These are phyloP conservation scores for Pisolithus tinctorius DNA, from an alignment of 768 basidiomycete genomes.

Conservation along the genomic window DNA sequence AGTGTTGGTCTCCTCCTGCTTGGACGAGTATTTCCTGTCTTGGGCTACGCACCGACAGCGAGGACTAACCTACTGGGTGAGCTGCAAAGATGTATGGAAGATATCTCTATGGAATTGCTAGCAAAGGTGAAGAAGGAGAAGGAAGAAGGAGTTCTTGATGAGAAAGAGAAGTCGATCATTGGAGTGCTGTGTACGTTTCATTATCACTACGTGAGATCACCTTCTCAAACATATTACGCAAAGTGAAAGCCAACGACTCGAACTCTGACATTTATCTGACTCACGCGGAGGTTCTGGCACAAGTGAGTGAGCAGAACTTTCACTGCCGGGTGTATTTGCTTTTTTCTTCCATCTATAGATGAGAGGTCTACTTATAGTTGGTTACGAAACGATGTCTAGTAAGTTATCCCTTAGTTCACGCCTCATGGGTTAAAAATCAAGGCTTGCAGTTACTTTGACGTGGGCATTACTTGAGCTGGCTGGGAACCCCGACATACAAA, in stretches of 20 bases:
- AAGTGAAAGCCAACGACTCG: conserved; percentile 19
- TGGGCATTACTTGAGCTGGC: conserved; percentile 55
- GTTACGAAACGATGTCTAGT: conserved; percentile 18
- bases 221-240: conserved; percentile 21
- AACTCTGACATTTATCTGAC: conserved; percentile 21
- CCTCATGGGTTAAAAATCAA: neutral
- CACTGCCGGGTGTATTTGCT: neutral
- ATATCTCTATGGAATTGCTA: conserved; percentile 35
- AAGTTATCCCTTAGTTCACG: neutral
- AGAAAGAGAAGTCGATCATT: conserved; percentile 20
- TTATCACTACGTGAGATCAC: conserved; percentile 11
- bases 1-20: conserved; percentile 31
- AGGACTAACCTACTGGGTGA: conserved; percentile 24
- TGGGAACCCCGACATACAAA: conserved; percentile 4
- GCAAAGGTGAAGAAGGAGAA: conserved; percentile 28
- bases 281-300: conserved; percentile 21
- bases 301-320: conserved; percentile 2
- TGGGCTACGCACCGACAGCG: conserved; percentile 32
- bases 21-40: conserved; percentile 29
- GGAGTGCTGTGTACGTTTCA: conserved; percentile 15
- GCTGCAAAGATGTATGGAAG: conserved; percentile 31
- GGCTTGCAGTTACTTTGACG: conserved; percentile 11
- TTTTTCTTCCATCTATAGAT: conserved; percentile 4
- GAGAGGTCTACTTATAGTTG: conserved; percentile 13
- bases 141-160: conserved; percentile 14